phyloP scores from a whole-genome alignment of 257 asterid genomes.

The Cinchona pubescens region DNA sequence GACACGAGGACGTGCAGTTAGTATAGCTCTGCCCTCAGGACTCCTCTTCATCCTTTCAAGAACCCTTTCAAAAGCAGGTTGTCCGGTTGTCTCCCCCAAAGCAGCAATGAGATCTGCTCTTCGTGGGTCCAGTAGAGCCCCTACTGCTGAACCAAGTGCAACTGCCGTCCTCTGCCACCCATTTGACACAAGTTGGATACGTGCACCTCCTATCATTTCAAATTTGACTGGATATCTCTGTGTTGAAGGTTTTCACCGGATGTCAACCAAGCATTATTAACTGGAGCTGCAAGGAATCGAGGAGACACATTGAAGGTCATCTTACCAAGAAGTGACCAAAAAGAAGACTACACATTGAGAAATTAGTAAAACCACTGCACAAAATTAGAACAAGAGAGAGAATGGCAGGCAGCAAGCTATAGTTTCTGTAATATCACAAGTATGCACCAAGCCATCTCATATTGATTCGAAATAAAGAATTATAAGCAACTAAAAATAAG shows the following conservation, averaged over 20 bases:
- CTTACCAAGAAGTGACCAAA: background rate
- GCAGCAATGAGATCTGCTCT: conserved; percentile 94
- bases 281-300: background rate
- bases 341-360: background rate
- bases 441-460: background rate
- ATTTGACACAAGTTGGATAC: conserved; percentile 53
- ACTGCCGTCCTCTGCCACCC: conserved; percentile 95
- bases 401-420: too few species aligned
- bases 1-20: conserved; percentile 81
- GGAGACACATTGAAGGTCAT: background rate
- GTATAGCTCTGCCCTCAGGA: conserved; percentile 76
- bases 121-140: conserved; percentile 84
- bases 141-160: conserved; percentile 89
- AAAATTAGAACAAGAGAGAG: background rate
- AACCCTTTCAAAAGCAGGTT: conserved; percentile 78
- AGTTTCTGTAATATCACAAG: too few species aligned
- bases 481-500: background rate
- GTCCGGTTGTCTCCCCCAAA: conserved; percentile 90
- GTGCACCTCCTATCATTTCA: conserved; percentile 53
- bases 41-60: conserved; percentile 75
- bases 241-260: background rate
- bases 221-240: background rate
- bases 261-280: background rate
- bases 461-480: background rate
- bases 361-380: background rate